These are phyloP conservation scores for Colletotrichum caudatum DNA, from an alignment of 2,329 filamentous ascomycete species.

Conservation along the genomic window DNA sequence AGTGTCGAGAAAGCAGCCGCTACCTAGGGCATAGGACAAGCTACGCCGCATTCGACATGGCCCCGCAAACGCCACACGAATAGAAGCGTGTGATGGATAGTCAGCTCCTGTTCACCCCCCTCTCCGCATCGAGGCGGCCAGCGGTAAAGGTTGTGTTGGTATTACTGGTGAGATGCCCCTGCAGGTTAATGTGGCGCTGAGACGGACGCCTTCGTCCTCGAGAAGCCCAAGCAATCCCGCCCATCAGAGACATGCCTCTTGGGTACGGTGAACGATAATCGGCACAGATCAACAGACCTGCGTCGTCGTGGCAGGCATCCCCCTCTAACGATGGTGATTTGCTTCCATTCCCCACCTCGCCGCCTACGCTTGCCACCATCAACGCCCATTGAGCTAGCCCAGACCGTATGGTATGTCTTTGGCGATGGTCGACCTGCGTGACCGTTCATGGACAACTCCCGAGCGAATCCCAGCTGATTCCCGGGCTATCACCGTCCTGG, in stretches of 20 bases:
- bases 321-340: neutral
- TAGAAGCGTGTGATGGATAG: slow-evolving; percentile 1
- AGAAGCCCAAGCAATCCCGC: neutral
- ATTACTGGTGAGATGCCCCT: neutral
- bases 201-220: neutral
- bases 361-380: slow-evolving; percentile 4
- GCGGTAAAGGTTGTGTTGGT: slow-evolving; percentile 7
- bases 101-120: neutral
- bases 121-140: neutral
- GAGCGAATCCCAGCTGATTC: neutral
- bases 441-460: neutral
- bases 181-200: slow-evolving; percentile 1
- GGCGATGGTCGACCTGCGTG: neutral
- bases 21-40: neutral
- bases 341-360: neutral
- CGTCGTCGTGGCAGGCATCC: neutral
- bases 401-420: neutral
- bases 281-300: slow-evolving; percentile 11
- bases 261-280: slow-evolving; percentile 16
- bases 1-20: slow-evolving; percentile 15
- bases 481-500: neutral
- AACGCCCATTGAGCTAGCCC: neutral
- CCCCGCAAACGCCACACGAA: slow-evolving; percentile 15
- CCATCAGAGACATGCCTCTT: neutral
- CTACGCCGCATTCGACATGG: slow-evolving; percentile 13